Evolutionary conservation across 2,329 filamentous ascomycete species (phyloP).

Genomic region (Colletotrichum siamense): DNA sequence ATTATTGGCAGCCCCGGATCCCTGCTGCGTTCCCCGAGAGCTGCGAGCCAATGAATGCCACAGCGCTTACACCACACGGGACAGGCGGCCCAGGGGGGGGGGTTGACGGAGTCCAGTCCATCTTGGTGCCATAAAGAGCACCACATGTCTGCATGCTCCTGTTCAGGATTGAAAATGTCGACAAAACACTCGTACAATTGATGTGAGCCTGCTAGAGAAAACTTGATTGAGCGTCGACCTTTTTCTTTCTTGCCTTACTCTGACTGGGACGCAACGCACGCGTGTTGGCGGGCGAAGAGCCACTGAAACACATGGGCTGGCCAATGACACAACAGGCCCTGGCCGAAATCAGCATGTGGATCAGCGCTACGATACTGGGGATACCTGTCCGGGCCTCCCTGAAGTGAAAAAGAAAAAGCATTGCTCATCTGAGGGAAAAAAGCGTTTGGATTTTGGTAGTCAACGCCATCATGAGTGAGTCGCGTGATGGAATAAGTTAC

Average conservation of each 20-base stretch:
- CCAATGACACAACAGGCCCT: not conserved
- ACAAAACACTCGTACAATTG: not conserved
- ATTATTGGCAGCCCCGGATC: constrained; percentile 19
- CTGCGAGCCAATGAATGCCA: constrained; percentile 12
- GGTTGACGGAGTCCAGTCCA: not conserved
- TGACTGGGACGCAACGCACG: not conserved
- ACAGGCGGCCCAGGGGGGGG: not conserved
- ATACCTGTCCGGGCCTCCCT: no score
- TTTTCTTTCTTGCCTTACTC: not conserved
- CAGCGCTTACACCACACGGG: constrained; percentile 19
- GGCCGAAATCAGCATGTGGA: not conserved
- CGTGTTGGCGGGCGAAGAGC: not conserved
- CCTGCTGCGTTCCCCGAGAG: not conserved
- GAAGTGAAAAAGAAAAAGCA: no score
- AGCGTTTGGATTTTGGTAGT: no score
- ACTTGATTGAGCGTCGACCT: not conserved
- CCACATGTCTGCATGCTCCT: not conserved
- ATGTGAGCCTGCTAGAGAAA: not conserved
- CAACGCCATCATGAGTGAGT: no score
- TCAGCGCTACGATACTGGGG: not conserved
- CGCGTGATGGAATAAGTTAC: no score
- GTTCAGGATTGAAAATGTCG: not conserved
- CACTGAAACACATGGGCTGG: not conserved
- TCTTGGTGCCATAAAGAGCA: not conserved
- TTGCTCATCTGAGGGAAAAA: no score